Base-by-base conservation (phyloP, 169 alveolate genomes). In the Eimeria nieschulzi region DNA sequence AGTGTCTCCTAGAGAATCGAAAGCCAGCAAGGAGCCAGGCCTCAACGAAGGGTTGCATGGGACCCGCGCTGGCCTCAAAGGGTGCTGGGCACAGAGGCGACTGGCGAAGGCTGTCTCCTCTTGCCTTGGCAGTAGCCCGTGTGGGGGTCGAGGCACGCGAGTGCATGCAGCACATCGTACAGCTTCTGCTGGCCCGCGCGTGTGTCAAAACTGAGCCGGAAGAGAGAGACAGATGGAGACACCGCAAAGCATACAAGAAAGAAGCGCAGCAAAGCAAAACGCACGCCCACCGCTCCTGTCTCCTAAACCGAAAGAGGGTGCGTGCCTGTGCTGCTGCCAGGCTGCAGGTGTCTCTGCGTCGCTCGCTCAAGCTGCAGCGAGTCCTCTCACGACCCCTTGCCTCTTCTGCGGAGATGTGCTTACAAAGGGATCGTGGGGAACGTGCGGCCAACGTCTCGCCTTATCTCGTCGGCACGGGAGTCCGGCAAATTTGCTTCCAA, bases 61-160 rank as follows among this genome's bases (percentile, higher is more conserved):
- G 46, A 33, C 3, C 46, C 46, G 46, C 46, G 46, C 46, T 33
- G 46, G 46, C 46, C 46, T 33, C 46, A 33, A 33, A 33, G 46
- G 46, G 46, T 33, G 6, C 46, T 33, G 46, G 46, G 6, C 46
- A 3, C 6, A 33, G 46, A 33, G 46, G 46, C 46, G 46, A 33
- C 46, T 33, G 25, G 75, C 75, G 25, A 19, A 12, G 9, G 13
- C 33, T 21, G 75, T 33, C n/a, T 23, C 75, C n/a, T 12, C 87
- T 23, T 56, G 25, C 87, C 91, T 64, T 83, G 91, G 71, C 91
- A 83, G 71, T 83, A 83, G 19, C 91, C 91, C 26, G 76, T 64
- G 46, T 59, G 12, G n/a, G 83, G 91, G 26, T 68, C 78, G 54
- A 64, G 71, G 5, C 68, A 9, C 21, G 76, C 91, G 5, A 63